These are phyloP conservation scores for Chaetothyriales sp. DNA, from an alignment of 2,329 filamentous ascomycete genomes.

Conservation along the genomic window DNA sequence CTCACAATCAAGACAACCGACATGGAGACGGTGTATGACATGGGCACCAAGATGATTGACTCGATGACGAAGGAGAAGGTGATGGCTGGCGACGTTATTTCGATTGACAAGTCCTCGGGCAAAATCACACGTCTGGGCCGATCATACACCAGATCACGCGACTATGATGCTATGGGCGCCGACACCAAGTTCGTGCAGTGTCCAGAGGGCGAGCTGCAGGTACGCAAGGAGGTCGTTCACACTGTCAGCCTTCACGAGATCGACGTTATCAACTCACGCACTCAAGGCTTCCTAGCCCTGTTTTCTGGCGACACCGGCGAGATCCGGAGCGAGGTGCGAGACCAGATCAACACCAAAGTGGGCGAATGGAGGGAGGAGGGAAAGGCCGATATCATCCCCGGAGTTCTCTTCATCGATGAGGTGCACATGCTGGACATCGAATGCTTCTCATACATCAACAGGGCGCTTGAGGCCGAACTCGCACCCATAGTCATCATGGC, in stretches of 20 bases:
- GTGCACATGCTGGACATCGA: slow-evolving; percentile 99
- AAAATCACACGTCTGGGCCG: slow-evolving; percentile 96
- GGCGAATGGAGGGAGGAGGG: slow-evolving; percentile 99
- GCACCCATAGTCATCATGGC: slow-evolving; percentile 99
- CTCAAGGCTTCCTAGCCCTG: slow-evolving; percentile 92
- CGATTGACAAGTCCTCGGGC: slow-evolving; percentile 94
- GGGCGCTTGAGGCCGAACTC: slow-evolving; percentile 84
- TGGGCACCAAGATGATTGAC: slow-evolving; percentile 99
- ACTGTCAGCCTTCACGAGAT: slow-evolving; percentile 97
- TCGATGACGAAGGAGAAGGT: slow-evolving; percentile 99
- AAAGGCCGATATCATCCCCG: slow-evolving; percentile 94
- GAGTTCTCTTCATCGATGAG: slow-evolving; percentile 95
- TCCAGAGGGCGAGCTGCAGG: slow-evolving; percentile 92
- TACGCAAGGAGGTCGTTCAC: slow-evolving; percentile 91
- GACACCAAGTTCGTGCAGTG: slow-evolving; percentile 98
- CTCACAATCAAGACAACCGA: slow-evolving; percentile 98
- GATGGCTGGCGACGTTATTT: slow-evolving; percentile 96
- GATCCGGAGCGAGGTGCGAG: slow-evolving; percentile 89
- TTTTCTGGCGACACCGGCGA: slow-evolving; percentile 98
- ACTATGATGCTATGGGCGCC: slow-evolving; percentile 98
- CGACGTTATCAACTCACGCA: slow-evolving; percentile 96
- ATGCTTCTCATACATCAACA: slow-evolving; percentile 97
- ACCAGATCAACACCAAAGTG: slow-evolving; percentile 98
- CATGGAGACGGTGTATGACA: slow-evolving; percentile 99
- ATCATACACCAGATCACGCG: slow-evolving; percentile 84